Evolutionary conservation across 2,329 filamentous ascomycete genomes (phyloP).

Genomic region (Metarhizium brunneum): DNA sequence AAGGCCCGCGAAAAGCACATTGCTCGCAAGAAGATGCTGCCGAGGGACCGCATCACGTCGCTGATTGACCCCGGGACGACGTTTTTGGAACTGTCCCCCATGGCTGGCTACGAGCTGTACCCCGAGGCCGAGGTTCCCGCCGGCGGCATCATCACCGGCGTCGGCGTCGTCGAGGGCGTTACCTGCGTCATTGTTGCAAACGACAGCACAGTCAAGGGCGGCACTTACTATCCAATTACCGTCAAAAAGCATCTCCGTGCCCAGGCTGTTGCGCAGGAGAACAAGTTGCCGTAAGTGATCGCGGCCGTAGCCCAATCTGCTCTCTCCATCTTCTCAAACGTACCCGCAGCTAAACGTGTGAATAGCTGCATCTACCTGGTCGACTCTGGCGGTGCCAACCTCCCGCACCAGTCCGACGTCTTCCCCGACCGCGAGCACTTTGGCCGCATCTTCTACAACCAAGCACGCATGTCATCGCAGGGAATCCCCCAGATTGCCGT

Average conservation of each 20-base stretch:
- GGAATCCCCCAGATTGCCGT: conserved; percentile 91
- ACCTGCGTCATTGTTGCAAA: conserved; percentile 91
- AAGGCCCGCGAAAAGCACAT: conserved; percentile 85
- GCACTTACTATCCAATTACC: conserved; percentile 93
- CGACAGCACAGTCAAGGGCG: conserved; percentile 94
- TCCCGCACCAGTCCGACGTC: conserved; percentile 90
- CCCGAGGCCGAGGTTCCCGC: conserved; percentile 79
- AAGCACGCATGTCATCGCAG: conserved; percentile 81
- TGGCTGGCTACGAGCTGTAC: conserved; percentile 82
- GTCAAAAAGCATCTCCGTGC: conserved; percentile 95
- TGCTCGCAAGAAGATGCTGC: conserved; percentile 85
- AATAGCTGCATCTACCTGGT: conserved; percentile 83
- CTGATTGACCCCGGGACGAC: conserved; percentile 82
- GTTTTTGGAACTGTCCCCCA: conserved; percentile 87
- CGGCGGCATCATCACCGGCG: conserved; percentile 85
- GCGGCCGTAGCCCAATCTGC: too few relatives aligned
- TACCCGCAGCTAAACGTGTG: too few relatives aligned
- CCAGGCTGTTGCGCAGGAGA: conserved; percentile 84
- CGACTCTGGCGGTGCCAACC: conserved; percentile 89
- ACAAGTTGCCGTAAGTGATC: conserved; percentile 53
- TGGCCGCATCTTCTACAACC: conserved; percentile 96
- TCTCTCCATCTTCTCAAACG: too few relatives aligned
- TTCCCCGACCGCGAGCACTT: conserved; percentile 95
- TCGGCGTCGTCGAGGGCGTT: conserved; percentile 84
- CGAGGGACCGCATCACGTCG: conserved; percentile 77